Evolutionary conservation across 371 early-diverging fungal species (phyloP).

Genomic region (Gilbertella persicaria): DNA sequence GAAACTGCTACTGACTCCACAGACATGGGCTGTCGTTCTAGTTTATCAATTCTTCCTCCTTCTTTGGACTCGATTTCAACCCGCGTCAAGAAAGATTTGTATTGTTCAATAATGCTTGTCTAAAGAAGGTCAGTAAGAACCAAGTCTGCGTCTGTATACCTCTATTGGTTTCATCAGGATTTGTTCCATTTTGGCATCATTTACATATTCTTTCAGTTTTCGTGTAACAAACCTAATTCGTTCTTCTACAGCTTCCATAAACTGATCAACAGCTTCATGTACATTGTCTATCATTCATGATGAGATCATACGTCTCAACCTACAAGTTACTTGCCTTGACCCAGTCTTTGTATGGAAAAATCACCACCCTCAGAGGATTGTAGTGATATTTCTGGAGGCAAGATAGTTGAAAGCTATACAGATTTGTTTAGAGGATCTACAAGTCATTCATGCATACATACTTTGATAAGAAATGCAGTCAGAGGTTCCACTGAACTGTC

Average conservation of each 20-base stretch:
- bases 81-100: conserved; percentile 45
- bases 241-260: conserved; percentile 58
- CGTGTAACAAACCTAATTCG: conserved; percentile 55
- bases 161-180: conserved; percentile 73
- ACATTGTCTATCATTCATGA: conserved; percentile 19
- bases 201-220: conserved; percentile 71
- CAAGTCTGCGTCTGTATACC: too few relatives aligned
- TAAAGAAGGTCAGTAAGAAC: too few relatives aligned
- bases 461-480: conserved; percentile 70
- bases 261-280: conserved; percentile 36
- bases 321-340: background rate
- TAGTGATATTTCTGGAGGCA: conserved; percentile 30
- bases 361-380: background rate
- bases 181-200: conserved; percentile 74
- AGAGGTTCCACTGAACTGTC: conserved; percentile 67
- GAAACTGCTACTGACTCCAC: conserved; percentile 25
- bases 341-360: background rate
- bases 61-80: conserved; percentile 56
- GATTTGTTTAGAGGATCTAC: background rate
- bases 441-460: conserved; percentile 21
- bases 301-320: background rate
- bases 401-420: conserved; percentile 41
- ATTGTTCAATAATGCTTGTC: conserved; percentile 70
- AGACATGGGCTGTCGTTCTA: conserved; percentile 15
- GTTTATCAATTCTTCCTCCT: conserved; percentile 16